Evolutionary conservation across 2,329 filamentous ascomycete species (phyloP), one percentile per base, ranked within the genome.

Genomic region (Colletotrichum sp.): DNA sequence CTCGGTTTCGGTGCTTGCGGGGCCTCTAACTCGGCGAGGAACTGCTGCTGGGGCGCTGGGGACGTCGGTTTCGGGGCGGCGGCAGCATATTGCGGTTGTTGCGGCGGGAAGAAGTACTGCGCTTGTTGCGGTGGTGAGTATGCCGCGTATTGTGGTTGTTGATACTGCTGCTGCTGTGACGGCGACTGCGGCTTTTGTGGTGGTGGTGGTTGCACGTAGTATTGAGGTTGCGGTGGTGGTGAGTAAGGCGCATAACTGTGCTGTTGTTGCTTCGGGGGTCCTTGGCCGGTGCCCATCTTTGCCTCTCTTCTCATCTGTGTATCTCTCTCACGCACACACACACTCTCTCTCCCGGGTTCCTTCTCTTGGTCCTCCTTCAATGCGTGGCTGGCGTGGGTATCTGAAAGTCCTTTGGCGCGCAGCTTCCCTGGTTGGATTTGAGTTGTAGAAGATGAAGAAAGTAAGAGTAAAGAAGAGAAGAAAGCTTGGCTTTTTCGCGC

Each of bases 11-110:
- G 48, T 8, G 36, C 14, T 8, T 48, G 43, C 30, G 75, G 60
- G 64, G 61, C 72, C 34, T 78, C 77, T 34, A 78, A 59, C 64
- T 78, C 77, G 68, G 76, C 77, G 57, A 77, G 57, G 64, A 74
- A 76, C 4, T 73, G 63, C 55, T 77, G 75, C 57, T 71, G 72
- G 2, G 32, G 60, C 10, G 64, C n/a, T n/a, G 73, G 21, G 32
- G 30, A 5, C 16, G 34, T 36, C 6, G 34, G 57, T n/a, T n/a
- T 61, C 55, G 26, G 13, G 24, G 63, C 7, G 26, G 39, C 16
- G 7, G 68, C 39, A 36, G 68, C 73, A 63, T 75, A 55, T 28
- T 72, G 73, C n/a, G 34, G 69, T 13, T 75, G 69, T 14, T 65
- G 68, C 12, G 64, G 68, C 32, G 63, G 75, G 16, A 64, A 43